Conservation (phyloP, 495 filamentous ascomycete genomes). For the Penicillium chermesinum region DNA sequence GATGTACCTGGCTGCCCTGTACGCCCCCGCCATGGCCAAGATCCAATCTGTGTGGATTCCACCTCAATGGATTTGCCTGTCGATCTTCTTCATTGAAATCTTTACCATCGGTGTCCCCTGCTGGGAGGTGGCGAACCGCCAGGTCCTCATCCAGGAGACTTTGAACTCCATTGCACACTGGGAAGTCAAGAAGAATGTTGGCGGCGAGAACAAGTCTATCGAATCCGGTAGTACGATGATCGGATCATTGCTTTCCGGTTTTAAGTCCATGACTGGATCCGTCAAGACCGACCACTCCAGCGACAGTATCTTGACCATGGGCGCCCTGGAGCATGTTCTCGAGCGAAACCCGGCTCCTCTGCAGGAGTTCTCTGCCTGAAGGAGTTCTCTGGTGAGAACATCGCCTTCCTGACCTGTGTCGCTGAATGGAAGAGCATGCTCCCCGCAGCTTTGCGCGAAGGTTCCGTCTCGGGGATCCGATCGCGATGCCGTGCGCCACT, state of each 20-base stretch:
- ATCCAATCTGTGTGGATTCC: slow-evolving; percentile 52
- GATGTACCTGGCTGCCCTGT: slow-evolving; percentile 59
- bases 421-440: slow-evolving; percentile 47
- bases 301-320: slow-evolving; percentile 51
- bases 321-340: slow-evolving; percentile 55
- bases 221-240: slow-evolving; percentile 27
- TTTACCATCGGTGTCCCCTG: slow-evolving; percentile 53
- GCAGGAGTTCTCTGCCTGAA: slow-evolving; percentile 55
- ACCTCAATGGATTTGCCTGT: slow-evolving; percentile 54
- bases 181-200: slow-evolving; percentile 26
- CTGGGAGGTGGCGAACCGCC: slow-evolving; percentile 48
- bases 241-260: slow-evolving; percentile 31
- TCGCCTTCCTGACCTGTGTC: slow-evolving; percentile 57
- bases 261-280: slow-evolving; percentile 28
- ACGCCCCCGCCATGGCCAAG: slow-evolving; percentile 50
- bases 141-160: slow-evolving; percentile 39
- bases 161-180: slow-evolving; percentile 34
- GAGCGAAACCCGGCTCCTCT: slow-evolving; percentile 50
- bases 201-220: slow-evolving; percentile 25
- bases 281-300: slow-evolving; percentile 19
- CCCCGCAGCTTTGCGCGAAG: slow-evolving; percentile 6
- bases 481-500: slow-evolving; percentile 27
- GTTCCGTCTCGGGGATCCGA: slow-evolving; percentile 9
- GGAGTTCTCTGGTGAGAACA: slow-evolving; percentile 66
- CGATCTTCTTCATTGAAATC: slow-evolving; percentile 49